These are phyloP conservation scores for Pleurotus citrinopileatus DNA, from an alignment of 768 basidiomycete species.

Conservation along the genomic window DNA sequence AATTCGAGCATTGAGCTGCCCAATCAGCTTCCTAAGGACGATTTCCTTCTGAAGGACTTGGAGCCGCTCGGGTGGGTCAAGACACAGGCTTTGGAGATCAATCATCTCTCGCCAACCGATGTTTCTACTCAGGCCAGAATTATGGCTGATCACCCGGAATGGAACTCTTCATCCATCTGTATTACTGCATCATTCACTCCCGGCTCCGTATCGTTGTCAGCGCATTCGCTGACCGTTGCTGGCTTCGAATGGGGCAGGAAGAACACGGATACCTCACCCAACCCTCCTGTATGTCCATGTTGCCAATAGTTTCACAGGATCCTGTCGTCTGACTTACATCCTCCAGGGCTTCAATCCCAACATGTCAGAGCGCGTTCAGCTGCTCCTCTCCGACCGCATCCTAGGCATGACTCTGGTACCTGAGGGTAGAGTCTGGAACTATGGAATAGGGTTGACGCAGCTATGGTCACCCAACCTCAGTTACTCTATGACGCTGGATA, in stretches of 20 bases:
- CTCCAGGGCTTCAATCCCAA: conserved; percentile 90
- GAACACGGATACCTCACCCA: conserved; percentile 81
- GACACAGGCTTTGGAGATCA: conserved; percentile 91
- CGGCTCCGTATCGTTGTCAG: conserved; percentile 92
- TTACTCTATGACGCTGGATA: conserved; percentile 85
- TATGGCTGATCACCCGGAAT: conserved; percentile 96
- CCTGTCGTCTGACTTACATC: conserved; percentile 2
- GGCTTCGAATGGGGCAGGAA: conserved; percentile 99
- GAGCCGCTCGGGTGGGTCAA: conserved; percentile 97
- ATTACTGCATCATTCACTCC: conserved; percentile 96
- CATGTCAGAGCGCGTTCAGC: conserved; percentile 94
- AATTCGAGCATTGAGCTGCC: conserved; percentile 95
- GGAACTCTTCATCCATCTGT: conserved; percentile 92
- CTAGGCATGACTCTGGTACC: conserved; percentile 95
- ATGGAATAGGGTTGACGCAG: conserved; percentile 91
- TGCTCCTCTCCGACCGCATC: conserved; percentile 92
- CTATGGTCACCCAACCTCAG: conserved; percentile 81
- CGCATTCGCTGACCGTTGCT: conserved; percentile 84
- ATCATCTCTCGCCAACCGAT: conserved; percentile 90
- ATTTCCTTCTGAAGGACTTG: conserved; percentile 91
- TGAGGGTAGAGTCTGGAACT: conserved; percentile 96
- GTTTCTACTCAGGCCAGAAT: conserved; percentile 93
- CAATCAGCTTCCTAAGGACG: conserved; percentile 85
- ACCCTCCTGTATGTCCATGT: conserved; percentile 55
- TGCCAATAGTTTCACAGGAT: background rate